These are phyloP conservation scores for Colletotrichum camelliae DNA, from an alignment of 2,329 filamentous ascomycete genomes.

Conservation along the genomic window DNA sequence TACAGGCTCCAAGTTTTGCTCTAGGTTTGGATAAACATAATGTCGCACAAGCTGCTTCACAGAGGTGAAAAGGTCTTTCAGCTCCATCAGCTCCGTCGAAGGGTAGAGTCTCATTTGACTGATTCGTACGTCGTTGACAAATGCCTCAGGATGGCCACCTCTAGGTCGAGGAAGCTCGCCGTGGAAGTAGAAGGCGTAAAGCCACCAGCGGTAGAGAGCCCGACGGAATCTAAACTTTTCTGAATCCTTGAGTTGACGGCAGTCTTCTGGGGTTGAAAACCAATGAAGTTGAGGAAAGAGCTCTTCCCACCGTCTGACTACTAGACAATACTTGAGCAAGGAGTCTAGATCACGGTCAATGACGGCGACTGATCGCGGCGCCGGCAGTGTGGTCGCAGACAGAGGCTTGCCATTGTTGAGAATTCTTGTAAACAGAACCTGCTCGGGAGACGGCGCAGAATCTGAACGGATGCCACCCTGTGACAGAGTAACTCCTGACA, in stretches of 20 bases:
- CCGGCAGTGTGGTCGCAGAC: neutral
- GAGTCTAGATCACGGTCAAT: constrained; percentile 36
- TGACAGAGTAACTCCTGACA: constrained; percentile 27
- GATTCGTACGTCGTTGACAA: constrained; percentile 44
- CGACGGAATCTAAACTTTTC: constrained; percentile 54
- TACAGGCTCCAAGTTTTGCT: constrained; percentile 40
- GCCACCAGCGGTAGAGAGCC: constrained; percentile 60
- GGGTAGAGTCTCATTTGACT: constrained; percentile 50
- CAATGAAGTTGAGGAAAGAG: constrained; percentile 50
- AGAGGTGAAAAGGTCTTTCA: constrained; percentile 50
- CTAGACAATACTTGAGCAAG: constrained; percentile 37
- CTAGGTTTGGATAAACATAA: constrained; percentile 51
- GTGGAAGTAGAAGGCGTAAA: constrained; percentile 59
- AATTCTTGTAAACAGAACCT: neutral
- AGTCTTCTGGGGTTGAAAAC: constrained; percentile 50
- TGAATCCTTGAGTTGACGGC: constrained; percentile 45
- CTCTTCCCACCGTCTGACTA: constrained; percentile 44
- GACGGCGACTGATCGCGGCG: constrained; percentile 32
- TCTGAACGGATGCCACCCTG: neutral
- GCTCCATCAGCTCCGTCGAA: constrained; percentile 48
- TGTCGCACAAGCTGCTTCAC: constrained; percentile 49
- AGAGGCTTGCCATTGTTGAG: neutral
- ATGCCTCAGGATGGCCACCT: constrained; percentile 41
- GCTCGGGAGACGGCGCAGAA: neutral
- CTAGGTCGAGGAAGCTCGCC: constrained; percentile 44